Evolutionary conservation across 176 grass and related monocot genomes (phyloP), one percentile per base, ranked within the genome.

Genomic region (Pontederia crassipes): DNA sequence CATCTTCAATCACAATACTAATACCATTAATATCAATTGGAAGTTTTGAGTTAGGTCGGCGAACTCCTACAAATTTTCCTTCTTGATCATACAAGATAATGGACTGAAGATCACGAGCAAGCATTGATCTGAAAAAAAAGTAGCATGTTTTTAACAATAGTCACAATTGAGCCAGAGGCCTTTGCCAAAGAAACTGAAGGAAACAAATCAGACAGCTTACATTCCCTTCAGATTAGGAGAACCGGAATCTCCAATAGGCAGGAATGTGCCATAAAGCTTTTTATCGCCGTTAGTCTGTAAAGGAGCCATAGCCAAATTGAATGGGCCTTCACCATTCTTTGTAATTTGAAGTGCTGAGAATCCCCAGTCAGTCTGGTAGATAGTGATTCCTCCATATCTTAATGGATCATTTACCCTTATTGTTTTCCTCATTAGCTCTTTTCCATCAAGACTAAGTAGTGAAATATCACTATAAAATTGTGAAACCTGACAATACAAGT

Each of bases 31-130:
- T 92, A 72, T 86, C 84, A 79, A 98, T 92, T 8, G 87, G 93
- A 18, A 92, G 77, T 81, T 86, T 98, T 14, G 93, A 98, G 70
- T 64, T 86, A 24, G 87, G 87, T 15, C 87, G 72, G 64, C 93
- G 93, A 64, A 98, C 84, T 26, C 87, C 93, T 28, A 71, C 87
- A 81, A 98, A 92, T 74, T 98, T 98, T 49, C 93, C 87, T 45
- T 92, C 93, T 89, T 98, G 79, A 89, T 98, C 93, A 75, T 98
- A 98, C 74, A 92, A 57, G 52, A 92, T 87, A 53, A 98, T 83
- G 55, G 93, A 98, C 46, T 92, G 93, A 27, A 98, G 80, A 81
- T 92, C 93, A 55, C 93, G 83, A 67, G 87, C 84, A 71, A 92
- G 84, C 93, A 98, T 98, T 1, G 93, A 98, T 92, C 93, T 98